Base-by-base conservation (phyloP, 805 yeast genomes). In the Saturnispora ahearnii region DNA sequence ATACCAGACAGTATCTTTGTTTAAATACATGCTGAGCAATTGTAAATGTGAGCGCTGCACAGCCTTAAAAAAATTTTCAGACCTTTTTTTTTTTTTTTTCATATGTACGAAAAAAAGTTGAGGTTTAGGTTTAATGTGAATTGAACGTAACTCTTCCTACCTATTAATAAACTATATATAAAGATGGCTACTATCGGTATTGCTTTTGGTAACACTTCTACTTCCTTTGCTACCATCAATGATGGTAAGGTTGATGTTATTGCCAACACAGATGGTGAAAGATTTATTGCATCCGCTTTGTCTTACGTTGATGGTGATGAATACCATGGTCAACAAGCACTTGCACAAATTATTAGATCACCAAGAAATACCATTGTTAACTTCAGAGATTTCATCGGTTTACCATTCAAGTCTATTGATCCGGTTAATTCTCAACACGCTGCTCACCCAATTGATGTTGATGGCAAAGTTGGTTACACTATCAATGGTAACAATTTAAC, bases 221-320 rank as follows among this genome's bases (percentile, higher is more conserved):
- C 97, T 45, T 87, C 97, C 52, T 89, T 93, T 66, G 97, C 98
- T 45, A 87, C 82, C 62, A 85, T 90, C 58, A 71, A 77, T 54
- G 97, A 91, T 62, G 97, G 96, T 55, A 86, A 84, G 67, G 93
- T 88, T 56, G 97, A 93, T 65, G 96, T 93, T 58, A 91, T 93
- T 67, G 99, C 99, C 59, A 91, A 93, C 80, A 96, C 95, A 59
- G 99, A 93, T 65, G 99, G 99, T 69, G 98, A 93, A 72, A 87
- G 98, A 73, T 78, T 91, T 53, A 93, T 93, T 65, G 96, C 98
- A 54, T 85, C 98, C 29, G 85, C 86, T 52, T 76, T 93, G 54
- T 81, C 97, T 18, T 93, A 90, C 67, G 89, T 89, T 52, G 96
- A 95, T 53, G 84, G 77, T 50, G 98, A 93, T 66, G 98, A 93